Percentiles rank a stretch among this genome's conserved stretches.
Conservation (phyloP, 1,284 basidiomycete species). For the Pseudozyma sp. region DNA sequence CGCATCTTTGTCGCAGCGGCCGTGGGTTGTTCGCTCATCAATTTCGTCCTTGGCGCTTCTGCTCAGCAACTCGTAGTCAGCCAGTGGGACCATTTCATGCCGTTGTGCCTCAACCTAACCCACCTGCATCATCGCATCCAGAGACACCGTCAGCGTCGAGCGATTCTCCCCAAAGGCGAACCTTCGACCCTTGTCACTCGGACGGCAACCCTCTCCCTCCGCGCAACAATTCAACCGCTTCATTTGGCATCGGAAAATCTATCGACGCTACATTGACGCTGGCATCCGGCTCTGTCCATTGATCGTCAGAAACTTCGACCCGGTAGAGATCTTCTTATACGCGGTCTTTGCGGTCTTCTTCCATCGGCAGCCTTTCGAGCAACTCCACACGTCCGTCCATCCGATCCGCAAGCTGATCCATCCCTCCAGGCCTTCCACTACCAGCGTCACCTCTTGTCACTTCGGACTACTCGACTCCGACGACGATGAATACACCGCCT, state of each 20-base stretch:
- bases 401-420: background rate
- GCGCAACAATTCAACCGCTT: background rate
- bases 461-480: background rate
- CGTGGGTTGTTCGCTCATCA: background rate
- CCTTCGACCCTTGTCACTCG: background rate
- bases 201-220: background rate
- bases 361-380: background rate
- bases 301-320: background rate
- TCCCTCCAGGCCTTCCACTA: constrained; percentile 1
- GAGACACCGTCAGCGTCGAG: background rate
- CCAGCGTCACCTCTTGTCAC: background rate
- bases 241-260: background rate
- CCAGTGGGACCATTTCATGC: background rate
- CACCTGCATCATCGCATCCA: too few species aligned
- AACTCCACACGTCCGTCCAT: background rate
- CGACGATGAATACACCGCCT: constrained; percentile 50
- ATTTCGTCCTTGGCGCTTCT: background rate
- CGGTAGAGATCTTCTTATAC: background rate
- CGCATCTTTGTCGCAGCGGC: background rate
- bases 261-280: too few species aligned
- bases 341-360: background rate
- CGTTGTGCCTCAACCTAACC: too few species aligned
- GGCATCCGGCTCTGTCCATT: too few species aligned
- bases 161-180: too few species aligned
- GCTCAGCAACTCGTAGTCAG: background rate